phyloP scores from a whole-genome alignment of 2,329 filamentous ascomycete species.

The Monosporascus sp. region DNA sequence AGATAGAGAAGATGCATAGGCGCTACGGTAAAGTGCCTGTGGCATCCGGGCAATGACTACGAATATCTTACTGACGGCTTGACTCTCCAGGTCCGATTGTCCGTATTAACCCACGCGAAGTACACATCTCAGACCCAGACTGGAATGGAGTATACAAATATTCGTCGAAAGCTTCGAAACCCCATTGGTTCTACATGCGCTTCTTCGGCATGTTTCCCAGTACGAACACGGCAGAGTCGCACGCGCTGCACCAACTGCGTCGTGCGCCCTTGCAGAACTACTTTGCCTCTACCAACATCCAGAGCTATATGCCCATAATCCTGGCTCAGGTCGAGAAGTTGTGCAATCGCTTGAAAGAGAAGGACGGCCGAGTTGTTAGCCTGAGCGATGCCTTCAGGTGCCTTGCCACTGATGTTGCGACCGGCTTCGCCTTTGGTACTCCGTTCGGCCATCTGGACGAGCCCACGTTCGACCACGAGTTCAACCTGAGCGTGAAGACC shows the following conservation, averaged over 20 bases:
- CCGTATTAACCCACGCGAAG: constrained; percentile 16
- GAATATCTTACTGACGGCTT: neutral
- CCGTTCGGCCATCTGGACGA: constrained; percentile 20
- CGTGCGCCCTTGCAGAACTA: constrained; percentile 15
- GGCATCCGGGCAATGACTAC: neutral
- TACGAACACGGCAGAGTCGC: constrained; percentile 18
- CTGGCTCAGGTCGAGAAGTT: constrained; percentile 16
- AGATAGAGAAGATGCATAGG: constrained; percentile 18
- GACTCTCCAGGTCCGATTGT: constrained; percentile 13
- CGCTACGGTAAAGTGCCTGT: constrained; percentile 11
- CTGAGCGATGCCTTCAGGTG: constrained; percentile 19
- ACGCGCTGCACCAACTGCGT: constrained; percentile 19
- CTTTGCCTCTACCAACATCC: constrained; percentile 20
- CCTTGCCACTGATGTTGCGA: constrained; percentile 19
- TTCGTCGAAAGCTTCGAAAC: constrained; percentile 18
- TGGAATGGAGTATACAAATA: constrained; percentile 20
- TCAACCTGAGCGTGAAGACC: constrained; percentile 16
- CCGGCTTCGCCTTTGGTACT: constrained; percentile 16
- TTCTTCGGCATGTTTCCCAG: constrained; percentile 21
- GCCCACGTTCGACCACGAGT: constrained; percentile 19
- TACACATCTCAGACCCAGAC: constrained; percentile 14
- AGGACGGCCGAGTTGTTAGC: constrained; percentile 8
- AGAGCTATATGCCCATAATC: constrained; percentile 17
- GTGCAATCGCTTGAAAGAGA: constrained; percentile 6
- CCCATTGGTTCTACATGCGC: constrained; percentile 18